Conservation (phyloP, 2,329 filamentous ascomycete species). For the Fusarium albidum region DNA sequence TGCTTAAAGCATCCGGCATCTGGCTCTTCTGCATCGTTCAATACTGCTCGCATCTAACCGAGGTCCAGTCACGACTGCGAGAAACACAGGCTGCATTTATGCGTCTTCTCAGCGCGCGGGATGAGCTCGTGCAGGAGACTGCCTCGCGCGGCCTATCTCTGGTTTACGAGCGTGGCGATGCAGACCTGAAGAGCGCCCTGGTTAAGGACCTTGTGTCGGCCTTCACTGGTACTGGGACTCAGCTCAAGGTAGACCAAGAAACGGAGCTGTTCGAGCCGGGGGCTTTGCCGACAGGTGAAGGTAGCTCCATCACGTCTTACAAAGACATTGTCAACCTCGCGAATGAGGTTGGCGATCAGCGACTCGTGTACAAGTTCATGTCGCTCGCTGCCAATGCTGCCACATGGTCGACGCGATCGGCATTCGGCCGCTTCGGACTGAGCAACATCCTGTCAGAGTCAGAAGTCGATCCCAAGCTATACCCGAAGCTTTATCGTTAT, state of each 20-base stretch:
- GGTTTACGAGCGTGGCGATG: constrained; percentile 92
- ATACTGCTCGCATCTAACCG: constrained; percentile 81
- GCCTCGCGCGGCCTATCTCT: constrained; percentile 90
- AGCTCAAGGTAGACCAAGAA: constrained; percentile 85
- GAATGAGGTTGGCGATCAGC: constrained; percentile 95
- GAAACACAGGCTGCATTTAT: constrained; percentile 90
- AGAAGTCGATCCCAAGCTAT: constrained; percentile 88
- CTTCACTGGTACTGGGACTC: constrained; percentile 80
- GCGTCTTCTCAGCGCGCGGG: constrained; percentile 83
- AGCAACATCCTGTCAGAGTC: constrained; percentile 92
- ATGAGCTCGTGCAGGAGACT: constrained; percentile 95
- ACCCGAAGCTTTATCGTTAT: constrained; percentile 94
- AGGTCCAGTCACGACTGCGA: constrained; percentile 77
- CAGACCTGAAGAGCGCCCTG: constrained; percentile 79
- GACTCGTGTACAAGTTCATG: constrained; percentile 99
- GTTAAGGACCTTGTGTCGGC: constrained; percentile 88
- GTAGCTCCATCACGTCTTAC: constrained; percentile 90
- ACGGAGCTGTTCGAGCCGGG: constrained; percentile 95
- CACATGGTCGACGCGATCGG: constrained; percentile 96
- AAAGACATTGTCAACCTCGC: constrained; percentile 96
- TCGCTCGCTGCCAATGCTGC: constrained; percentile 94
- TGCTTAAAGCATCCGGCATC: constrained; percentile 92
- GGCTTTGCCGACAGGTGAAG: constrained; percentile 87
- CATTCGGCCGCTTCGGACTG: constrained; percentile 92
- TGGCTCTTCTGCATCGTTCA: constrained; percentile 94